A percentile compares a stretch with the other conserved stretches of the same genome.
Conservation (phyloP, 1,139 yeast genomes). For the Pichia sp. region DNA sequence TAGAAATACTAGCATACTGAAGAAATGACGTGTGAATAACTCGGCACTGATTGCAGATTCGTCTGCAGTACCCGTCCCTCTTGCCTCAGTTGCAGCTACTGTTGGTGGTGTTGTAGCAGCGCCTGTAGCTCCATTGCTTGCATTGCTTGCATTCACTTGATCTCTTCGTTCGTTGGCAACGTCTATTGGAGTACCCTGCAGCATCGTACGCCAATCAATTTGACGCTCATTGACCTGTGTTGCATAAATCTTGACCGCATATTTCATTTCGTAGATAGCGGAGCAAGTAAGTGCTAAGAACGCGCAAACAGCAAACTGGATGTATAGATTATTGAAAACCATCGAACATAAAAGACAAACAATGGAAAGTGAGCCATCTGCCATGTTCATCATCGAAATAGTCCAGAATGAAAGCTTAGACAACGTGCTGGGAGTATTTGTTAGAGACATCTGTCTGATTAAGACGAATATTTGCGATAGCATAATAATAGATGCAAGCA, state of each 20-base stretch:
- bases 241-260: conserved; percentile 59
- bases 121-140: neutral
- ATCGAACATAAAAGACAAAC: conserved; percentile 54
- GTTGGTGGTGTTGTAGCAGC: too few species aligned
- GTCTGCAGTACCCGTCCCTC: conserved; percentile 15
- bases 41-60: conserved; percentile 49
- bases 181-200: conserved; percentile 46
- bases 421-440: conserved; percentile 75
- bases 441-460: conserved; percentile 59
- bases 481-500: conserved; percentile 42
- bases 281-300: conserved; percentile 65
- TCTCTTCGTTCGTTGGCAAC: conserved; percentile 29
- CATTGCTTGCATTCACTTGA: conserved; percentile 9
- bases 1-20: conserved; percentile 49
- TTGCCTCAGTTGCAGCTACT: too few species aligned
- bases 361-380: conserved; percentile 65
- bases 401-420: conserved; percentile 66
- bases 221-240: conserved; percentile 72
- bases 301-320: conserved; percentile 64
- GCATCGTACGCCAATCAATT: conserved; percentile 52
- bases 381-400: conserved; percentile 44
- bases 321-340: conserved; percentile 47
- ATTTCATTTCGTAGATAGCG: conserved; percentile 71
- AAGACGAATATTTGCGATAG: conserved; percentile 42
- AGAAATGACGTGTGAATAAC: conserved; percentile 56